These are phyloP conservation scores for Aspergillus alliaceus DNA, from an alignment of 2,329 filamentous ascomycete genomes.

Conservation along the genomic window DNA sequence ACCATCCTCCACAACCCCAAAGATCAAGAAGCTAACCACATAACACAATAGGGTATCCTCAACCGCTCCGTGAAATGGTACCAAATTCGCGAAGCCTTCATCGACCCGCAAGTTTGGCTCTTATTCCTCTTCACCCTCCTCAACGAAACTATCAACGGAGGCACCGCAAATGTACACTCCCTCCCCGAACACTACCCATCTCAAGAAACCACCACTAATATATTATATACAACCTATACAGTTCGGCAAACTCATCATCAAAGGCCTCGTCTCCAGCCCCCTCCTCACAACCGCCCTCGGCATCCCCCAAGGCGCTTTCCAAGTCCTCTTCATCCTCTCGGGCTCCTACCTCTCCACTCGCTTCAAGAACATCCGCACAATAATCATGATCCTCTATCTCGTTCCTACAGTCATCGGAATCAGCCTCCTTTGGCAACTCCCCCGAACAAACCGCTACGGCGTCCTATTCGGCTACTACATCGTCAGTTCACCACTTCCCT, in stretches of 20 bases:
- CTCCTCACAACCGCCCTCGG: slow-evolving; percentile 53
- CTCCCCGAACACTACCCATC: too few relatives aligned
- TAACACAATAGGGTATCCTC: slow-evolving; percentile 40
- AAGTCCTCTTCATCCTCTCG: slow-evolving; percentile 52
- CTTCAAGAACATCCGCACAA: slow-evolving; percentile 53
- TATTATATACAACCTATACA: neutral
- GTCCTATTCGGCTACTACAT: slow-evolving; percentile 56
- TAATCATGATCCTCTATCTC: slow-evolving; percentile 54
- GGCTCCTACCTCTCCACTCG: slow-evolving; percentile 54
- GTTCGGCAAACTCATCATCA: slow-evolving; percentile 57
- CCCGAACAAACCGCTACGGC: slow-evolving; percentile 44
- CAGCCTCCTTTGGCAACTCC: slow-evolving; percentile 53
- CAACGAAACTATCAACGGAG: slow-evolving; percentile 55
- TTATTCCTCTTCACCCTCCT: slow-evolving; percentile 49
- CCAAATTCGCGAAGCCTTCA: slow-evolving; percentile 51
- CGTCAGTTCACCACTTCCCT: neutral
- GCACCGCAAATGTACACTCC: slow-evolving; percentile 45
- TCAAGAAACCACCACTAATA: neutral
- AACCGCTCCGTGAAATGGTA: slow-evolving; percentile 50
- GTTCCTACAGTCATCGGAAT: slow-evolving; percentile 53
- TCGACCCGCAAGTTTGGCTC: slow-evolving; percentile 48
- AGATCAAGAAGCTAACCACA: neutral
- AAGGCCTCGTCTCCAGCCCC: slow-evolving; percentile 45
- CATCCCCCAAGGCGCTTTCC: slow-evolving; percentile 57
- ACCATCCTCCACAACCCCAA: neutral